phyloP scores from a whole-genome alignment of 441 rosid genomes.

The Metrosideros polymorpha region DNA sequence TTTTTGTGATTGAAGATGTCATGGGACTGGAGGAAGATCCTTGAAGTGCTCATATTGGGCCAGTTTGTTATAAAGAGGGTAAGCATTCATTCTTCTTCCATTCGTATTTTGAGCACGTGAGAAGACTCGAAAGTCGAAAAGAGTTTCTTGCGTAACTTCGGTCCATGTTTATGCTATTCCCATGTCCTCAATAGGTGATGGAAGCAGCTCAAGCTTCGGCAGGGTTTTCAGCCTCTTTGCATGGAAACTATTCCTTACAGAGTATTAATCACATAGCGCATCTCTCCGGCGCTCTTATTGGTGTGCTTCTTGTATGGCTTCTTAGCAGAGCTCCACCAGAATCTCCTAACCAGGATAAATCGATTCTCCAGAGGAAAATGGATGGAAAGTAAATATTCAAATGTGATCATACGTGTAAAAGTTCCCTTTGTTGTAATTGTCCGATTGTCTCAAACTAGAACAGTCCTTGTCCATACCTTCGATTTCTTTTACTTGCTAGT shows the following conservation, averaged over 20 bases:
- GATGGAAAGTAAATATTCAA: not conserved
- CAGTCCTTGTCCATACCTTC: not conserved
- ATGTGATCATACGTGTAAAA: not conserved
- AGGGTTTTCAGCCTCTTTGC: slow-evolving; percentile 44
- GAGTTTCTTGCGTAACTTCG: not conserved
- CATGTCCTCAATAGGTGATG: slow-evolving; percentile 49
- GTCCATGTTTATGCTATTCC: not conserved
- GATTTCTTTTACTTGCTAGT: not conserved
- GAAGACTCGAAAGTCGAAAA: not conserved
- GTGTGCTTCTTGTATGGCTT: slow-evolving; percentile 82
- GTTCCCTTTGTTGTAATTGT: not conserved
- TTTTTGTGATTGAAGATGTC: slow-evolving; percentile 46
- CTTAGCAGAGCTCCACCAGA: slow-evolving; percentile 59
- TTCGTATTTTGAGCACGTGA: not conserved
- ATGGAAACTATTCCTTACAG: slow-evolving; percentile 47
- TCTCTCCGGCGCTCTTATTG: slow-evolving; percentile 85
- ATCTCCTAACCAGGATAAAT: slow-evolving; percentile 21
- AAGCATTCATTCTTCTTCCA: slow-evolving; percentile 2
- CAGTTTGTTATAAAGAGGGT: slow-evolving; percentile 87
- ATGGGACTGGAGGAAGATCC: slow-evolving; percentile 98
- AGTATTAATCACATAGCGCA: slow-evolving; percentile 79
- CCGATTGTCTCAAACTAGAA: not conserved
- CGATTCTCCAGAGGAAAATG: slow-evolving; percentile 15
- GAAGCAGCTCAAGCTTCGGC: slow-evolving; percentile 93
- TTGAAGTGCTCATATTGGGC: slow-evolving; percentile 89